phyloP scores from a whole-genome alignment of 306 rosid genomes.

The Pyrus communis region DNA sequence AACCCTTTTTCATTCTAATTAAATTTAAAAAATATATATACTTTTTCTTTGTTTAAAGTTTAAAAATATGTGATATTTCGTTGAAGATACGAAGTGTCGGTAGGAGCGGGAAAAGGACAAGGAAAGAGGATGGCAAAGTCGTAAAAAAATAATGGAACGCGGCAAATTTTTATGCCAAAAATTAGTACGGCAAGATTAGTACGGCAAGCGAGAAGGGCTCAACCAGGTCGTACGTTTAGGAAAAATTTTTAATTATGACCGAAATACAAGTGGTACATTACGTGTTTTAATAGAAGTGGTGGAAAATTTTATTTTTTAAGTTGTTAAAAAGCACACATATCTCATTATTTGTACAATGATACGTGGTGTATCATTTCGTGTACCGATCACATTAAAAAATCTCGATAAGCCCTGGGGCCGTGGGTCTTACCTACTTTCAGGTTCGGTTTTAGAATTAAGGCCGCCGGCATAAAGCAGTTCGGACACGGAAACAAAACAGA shows the following conservation, averaged over 20 bases:
- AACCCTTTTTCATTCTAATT: background rate
- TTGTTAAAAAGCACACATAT: no score
- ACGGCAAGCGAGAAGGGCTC: background rate
- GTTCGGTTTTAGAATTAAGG: background rate
- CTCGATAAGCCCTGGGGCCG: accelerated
- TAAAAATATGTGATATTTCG: background rate
- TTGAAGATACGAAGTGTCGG: conserved; percentile 8
- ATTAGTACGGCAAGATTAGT: background rate
- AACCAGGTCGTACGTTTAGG: no score
- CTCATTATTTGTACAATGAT: accelerated
- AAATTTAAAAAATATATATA: no score
- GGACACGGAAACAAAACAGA: no score
- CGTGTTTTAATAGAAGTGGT: accelerated
- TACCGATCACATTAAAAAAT: no score
- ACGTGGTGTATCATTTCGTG: accelerated
- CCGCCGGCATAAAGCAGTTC: no score
- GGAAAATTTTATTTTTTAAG: no score
- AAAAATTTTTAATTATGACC: no score
- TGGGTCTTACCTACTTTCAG: background rate
- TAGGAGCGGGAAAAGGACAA: background rate
- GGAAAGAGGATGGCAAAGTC: background rate
- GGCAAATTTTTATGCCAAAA: background rate
- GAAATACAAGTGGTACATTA: accelerated
- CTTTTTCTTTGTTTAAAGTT: no score
- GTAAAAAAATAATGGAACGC: background rate